Conservation (phyloP, 2,329 filamentous ascomycete genomes). For the Raffaelea arxii region DNA sequence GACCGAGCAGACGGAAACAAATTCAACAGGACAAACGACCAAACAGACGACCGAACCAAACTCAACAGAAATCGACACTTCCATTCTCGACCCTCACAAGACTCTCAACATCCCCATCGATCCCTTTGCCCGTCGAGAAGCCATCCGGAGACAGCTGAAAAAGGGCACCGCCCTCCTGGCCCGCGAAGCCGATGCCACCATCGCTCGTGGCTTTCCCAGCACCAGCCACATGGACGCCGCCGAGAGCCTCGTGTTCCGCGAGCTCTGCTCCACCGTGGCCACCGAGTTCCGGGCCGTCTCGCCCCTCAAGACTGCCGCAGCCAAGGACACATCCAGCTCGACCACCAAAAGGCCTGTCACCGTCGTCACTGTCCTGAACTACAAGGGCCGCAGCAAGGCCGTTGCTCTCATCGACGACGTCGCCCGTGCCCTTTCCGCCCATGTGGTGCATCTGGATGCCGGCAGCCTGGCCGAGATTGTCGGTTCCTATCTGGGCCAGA, state of each 20-base stretch:
- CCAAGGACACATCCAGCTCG: background rate
- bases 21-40: background rate
- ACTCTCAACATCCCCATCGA: slow-evolving; percentile 2
- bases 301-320: slow-evolving; percentile 6
- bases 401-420: slow-evolving; percentile 18
- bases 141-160: background rate
- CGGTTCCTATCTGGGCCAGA: slow-evolving; percentile 60
- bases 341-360: slow-evolving; percentile 20
- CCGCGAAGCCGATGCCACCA: slow-evolving; percentile 6
- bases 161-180: background rate
- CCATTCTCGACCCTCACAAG: slow-evolving; percentile 5
- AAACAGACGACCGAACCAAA: no score
- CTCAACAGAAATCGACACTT: background rate
- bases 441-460: slow-evolving; percentile 59
- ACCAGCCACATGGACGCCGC: slow-evolving; percentile 4
- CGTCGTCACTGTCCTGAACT: slow-evolving; percentile 24
- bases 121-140: slow-evolving; percentile 1
- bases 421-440: slow-evolving; percentile 39
- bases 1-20: background rate
- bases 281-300: slow-evolving; percentile 19
- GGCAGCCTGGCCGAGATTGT: slow-evolving; percentile 61
- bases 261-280: slow-evolving; percentile 21
- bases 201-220: background rate
- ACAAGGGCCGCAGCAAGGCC: slow-evolving; percentile 19
- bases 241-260: slow-evolving; percentile 18